phyloP scores from a whole-genome alignment of 257 asterid genomes.

The Anisodus tanguticus region DNA sequence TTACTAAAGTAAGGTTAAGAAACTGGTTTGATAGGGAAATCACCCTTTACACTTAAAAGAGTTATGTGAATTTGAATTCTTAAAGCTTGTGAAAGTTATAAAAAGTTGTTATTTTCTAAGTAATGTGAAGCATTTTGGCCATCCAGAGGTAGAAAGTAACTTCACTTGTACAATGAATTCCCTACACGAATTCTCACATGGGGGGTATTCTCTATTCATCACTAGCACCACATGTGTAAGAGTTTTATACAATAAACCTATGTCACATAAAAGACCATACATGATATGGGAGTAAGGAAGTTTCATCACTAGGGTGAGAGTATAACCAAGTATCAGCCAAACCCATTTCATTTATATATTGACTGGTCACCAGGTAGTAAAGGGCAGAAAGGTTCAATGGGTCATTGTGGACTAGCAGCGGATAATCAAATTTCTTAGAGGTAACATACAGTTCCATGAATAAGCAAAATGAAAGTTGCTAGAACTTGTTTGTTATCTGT shows the following conservation, averaged over 20 bases:
- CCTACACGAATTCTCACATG: not conserved
- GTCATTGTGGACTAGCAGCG: not conserved
- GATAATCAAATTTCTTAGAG: not conserved
- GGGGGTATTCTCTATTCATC: conserved; percentile 12
- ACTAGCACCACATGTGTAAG: conserved; percentile 14
- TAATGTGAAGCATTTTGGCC: not conserved
- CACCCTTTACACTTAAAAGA: not conserved
- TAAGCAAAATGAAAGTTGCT: not conserved
- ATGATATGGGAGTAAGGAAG: not conserved
- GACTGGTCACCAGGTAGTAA: conserved; percentile 9
- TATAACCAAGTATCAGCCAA: conserved; percentile 8
- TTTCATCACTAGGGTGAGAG: not conserved
- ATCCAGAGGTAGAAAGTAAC: not conserved
- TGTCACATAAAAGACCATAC: conserved; percentile 10
- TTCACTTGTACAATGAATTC: conserved; percentile 16
- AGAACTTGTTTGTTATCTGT: conserved; percentile 7
- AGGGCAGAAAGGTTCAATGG: not conserved
- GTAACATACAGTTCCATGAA: not conserved
- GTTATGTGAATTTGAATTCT: not conserved
- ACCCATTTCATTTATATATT: conserved; percentile 12
- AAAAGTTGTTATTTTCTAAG: not conserved
- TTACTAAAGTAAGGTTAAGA: not conserved
- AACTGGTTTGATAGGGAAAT: conserved; percentile 1
- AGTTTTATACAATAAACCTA: not conserved
- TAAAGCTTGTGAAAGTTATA: not conserved